Evolutionary conservation across 225 moss, liverwort and hornwort genomes (phyloP), one percentile per base, ranked within the genome.

Genomic region (Sphagnum contortum): DNA sequence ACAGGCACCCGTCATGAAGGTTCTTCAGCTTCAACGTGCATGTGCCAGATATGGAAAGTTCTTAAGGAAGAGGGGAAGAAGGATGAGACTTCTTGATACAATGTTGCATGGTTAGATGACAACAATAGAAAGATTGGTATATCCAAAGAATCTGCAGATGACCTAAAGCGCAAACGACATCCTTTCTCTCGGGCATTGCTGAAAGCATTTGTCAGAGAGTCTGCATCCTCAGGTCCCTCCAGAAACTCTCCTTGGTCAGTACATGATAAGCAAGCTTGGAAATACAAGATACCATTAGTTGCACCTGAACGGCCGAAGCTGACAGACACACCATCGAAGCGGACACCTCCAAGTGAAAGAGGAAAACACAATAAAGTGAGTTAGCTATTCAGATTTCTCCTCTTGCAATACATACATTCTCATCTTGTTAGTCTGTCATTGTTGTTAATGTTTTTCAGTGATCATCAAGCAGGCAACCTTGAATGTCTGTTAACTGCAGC

Each of bases 101-200:
- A 98, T 66, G 86, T 98, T 64, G 89, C 83, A 49, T 98, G 98
- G 98, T 76, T 91, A 73, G 89, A 83, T 71, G 93, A 89, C 46
- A 83, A 93, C 11, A 83, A 93, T n/a, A 93, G 86, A 77, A 93
- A 74, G 62, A 63, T 63, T 5, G 75, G 77, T 60, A 71, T 78
- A 12, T 87, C 89, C 44, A 60, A 77, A 75, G 86, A 82, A 71
- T 62, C 76, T 13, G 79, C 87, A 46, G 78, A 77, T 58, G 79
- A 80, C 67, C 59, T 98, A 62, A 76, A 82, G 60, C 92, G 93
- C 60, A 98, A 88, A 74, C 91, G 86, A 69, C 73, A 71, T 57
- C 98, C 93, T 13, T 98, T 93, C 61, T 85, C 98, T 45, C 87
- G 91, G 66, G 93, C 84, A 54, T 80, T 98, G 67, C 69, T 98